phyloP scores from a whole-genome alignment of 2,329 filamentous ascomycete genomes.

The Beauveria brongniartii region DNA sequence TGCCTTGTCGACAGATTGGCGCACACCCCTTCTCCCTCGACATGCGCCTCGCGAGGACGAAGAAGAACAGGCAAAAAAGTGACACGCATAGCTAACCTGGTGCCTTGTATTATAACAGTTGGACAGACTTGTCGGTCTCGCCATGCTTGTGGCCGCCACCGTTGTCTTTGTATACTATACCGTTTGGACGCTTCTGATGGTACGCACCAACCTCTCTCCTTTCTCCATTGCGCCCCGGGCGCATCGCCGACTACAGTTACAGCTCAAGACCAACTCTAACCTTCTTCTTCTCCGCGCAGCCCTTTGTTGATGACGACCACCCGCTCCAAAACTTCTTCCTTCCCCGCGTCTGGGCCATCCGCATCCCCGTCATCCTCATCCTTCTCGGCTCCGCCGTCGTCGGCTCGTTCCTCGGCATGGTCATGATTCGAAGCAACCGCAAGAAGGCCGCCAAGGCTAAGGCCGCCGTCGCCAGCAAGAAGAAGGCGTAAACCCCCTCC shows the following conservation, averaged over 20 bases:
- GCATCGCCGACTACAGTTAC: not conserved
- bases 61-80: not conserved
- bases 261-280: not conserved
- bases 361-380: slow-evolving; percentile 93
- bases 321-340: slow-evolving; percentile 92
- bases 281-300: slow-evolving; percentile 45
- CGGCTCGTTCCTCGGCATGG: slow-evolving; percentile 87
- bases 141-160: slow-evolving; percentile 59
- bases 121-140: slow-evolving; percentile 69
- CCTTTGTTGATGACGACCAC: slow-evolving; percentile 93
- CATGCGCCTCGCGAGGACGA: not conserved
- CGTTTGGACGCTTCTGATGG: slow-evolving; percentile 96
- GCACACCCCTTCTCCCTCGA: not conserved
- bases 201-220: slow-evolving; percentile 33
- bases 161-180: slow-evolving; percentile 80
- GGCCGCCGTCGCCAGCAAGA: slow-evolving; percentile 70
- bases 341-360: slow-evolving; percentile 96
- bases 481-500: slow-evolving; percentile 60
- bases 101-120: slow-evolving; percentile 49
- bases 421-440: slow-evolving; percentile 98
- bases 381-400: slow-evolving; percentile 88
- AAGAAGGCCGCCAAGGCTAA: slow-evolving; percentile 96
- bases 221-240: not conserved
- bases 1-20: not conserved
- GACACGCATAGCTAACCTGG: not conserved